Percentiles rank a stretch among this genome's conserved stretches.
phyloP scores from a whole-genome alignment of 2,329 filamentous ascomycete genomes.

The Hymenoscyphus albidus region DNA sequence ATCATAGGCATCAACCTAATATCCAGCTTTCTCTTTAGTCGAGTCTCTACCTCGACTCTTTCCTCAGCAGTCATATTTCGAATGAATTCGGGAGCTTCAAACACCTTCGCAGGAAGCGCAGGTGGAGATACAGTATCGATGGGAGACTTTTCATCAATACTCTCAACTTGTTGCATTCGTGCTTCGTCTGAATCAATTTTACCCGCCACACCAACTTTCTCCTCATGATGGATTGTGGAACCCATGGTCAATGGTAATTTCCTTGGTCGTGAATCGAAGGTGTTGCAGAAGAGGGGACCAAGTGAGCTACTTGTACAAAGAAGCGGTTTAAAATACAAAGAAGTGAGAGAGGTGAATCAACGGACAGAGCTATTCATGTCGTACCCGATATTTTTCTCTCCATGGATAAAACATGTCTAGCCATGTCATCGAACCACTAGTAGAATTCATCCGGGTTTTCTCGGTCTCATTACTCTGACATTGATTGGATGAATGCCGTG shows the following conservation, averaged over 20 bases:
- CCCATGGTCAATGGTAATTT: neutral
- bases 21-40: slow-evolving; percentile 62
- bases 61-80: slow-evolving; percentile 48
- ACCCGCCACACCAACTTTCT: slow-evolving; percentile 16
- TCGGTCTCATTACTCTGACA: neutral
- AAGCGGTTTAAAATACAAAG: neutral
- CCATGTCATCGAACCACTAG: neutral
- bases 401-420: neutral
- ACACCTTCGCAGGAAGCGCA: slow-evolving; percentile 5
- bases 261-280: neutral
- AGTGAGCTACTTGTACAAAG: neutral
- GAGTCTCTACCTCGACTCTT: slow-evolving; percentile 49
- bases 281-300: neutral
- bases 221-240: neutral
- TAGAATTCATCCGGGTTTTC: neutral
- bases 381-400: neutral
- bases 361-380: neutral
- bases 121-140: neutral
- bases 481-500: neutral
- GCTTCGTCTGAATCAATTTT: slow-evolving; percentile 23
- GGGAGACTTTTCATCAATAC: slow-evolving; percentile 11
- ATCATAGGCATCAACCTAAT: slow-evolving; percentile 61
- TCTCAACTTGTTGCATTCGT: slow-evolving; percentile 20
- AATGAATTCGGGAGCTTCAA: slow-evolving; percentile 34
- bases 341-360: neutral